A percentile compares a stretch with the other conserved stretches of the same genome.
These are phyloP conservation scores for Ustilago esculenta DNA, from an alignment of 1,284 basidiomycete genomes.

Conservation along the genomic window DNA sequence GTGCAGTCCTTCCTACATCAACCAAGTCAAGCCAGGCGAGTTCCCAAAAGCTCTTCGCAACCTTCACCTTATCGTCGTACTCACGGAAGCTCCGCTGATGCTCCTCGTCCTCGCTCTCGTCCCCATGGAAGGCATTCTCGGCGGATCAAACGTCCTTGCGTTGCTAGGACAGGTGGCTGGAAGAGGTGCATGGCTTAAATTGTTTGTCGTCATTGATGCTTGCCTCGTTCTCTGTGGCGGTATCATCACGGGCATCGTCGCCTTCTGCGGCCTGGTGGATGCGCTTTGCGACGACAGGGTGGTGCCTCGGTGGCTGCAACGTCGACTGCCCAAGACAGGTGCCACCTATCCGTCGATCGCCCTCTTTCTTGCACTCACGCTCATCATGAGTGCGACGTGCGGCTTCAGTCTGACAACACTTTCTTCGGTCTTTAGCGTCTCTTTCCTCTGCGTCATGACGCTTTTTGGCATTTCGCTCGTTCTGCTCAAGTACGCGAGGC, in stretches of 20 bases:
- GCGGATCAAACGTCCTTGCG: conserved; percentile 47
- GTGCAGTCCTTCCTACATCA: conserved; percentile 52
- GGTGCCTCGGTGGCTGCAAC: conserved; percentile 72
- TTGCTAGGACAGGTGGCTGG: conserved; percentile 32
- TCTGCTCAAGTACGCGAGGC: conserved; percentile 75
- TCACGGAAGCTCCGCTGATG: conserved; percentile 53
- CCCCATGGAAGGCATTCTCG: conserved; percentile 30
- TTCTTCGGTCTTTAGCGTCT: conserved; percentile 67
- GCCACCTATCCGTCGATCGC: conserved; percentile 73
- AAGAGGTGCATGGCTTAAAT: conserved; percentile 41
- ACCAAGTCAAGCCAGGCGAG: conserved; percentile 42
- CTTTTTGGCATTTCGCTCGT: conserved; percentile 75
- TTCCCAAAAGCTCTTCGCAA: conserved; percentile 52
- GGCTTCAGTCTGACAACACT: conserved; percentile 70
- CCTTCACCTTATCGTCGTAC: conserved; percentile 38
- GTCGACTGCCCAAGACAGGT: conserved; percentile 71
- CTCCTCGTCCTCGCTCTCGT: conserved; percentile 47
- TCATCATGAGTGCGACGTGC: conserved; percentile 73
- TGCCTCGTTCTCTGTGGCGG: conserved; percentile 53
- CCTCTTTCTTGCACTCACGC: conserved; percentile 71
- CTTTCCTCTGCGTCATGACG: conserved; percentile 75
- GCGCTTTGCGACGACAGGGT: conserved; percentile 70
- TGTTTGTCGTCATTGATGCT: conserved; percentile 52
- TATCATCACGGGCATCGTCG: conserved; percentile 51
- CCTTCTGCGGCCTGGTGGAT: conserved; percentile 40